Evolutionary conservation across 2,329 filamentous ascomycete species (phyloP).

Genomic region (Diplocarpon mali): DNA sequence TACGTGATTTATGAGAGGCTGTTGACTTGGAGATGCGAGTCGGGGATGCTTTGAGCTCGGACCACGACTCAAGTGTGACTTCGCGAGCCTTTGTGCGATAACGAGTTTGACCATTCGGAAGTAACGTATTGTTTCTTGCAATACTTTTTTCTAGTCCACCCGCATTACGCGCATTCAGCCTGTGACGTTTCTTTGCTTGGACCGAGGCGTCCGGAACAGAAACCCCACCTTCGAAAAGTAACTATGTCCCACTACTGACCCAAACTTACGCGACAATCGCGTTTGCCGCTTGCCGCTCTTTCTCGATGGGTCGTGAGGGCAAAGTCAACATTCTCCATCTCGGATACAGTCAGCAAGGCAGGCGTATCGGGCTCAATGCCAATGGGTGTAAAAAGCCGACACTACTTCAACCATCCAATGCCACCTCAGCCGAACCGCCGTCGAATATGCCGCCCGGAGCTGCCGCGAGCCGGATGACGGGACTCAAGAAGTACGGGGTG

Average conservation of each 20-base stretch:
- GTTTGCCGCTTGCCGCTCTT: neutral
- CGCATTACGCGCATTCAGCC: no score
- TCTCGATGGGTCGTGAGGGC: constrained; percentile 1
- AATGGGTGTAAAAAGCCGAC: neutral
- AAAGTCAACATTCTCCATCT: constrained; percentile 1
- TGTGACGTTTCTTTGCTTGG: no score
- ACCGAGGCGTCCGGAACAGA: no score
- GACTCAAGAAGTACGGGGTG: neutral
- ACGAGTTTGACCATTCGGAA: no score
- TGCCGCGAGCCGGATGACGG: neutral
- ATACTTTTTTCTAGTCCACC: no score
- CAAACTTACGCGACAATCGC: neutral
- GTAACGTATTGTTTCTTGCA: no score
- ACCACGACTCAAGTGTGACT: no score
- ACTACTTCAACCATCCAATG: constrained; percentile 4
- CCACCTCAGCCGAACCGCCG: neutral
- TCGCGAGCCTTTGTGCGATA: no score
- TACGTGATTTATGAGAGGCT: neutral
- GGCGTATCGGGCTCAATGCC: constrained; percentile 8
- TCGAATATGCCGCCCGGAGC: constrained; percentile 5
- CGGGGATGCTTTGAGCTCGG: neutral
- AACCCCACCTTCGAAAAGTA: no score
- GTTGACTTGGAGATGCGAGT: neutral
- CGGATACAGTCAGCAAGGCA: neutral
- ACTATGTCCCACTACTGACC: no score